Evolutionary conservation across 208 protist genomes (phyloP).

Genomic region (Trypanosoma platydactyli): DNA sequence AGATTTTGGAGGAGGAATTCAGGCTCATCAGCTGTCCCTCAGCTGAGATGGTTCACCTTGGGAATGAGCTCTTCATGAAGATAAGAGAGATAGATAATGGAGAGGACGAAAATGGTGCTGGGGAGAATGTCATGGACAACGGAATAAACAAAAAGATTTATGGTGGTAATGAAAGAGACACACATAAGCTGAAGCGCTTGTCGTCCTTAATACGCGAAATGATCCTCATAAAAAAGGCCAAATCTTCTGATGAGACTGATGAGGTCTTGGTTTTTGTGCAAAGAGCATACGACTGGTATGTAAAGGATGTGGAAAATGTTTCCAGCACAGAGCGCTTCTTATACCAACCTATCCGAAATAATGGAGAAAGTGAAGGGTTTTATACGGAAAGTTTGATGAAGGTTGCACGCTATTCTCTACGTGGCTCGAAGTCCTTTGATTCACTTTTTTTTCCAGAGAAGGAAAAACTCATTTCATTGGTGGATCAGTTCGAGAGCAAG

Average conservation of each 20-base stretch:
- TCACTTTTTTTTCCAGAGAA: slow-evolving; percentile 91
- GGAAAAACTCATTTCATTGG: slow-evolving; percentile 65
- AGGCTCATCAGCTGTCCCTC: slow-evolving; percentile 23
- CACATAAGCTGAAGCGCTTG: background rate
- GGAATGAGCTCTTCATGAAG: slow-evolving; percentile 13
- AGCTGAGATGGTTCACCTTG: slow-evolving; percentile 16
- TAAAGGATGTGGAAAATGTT: slow-evolving; percentile 28
- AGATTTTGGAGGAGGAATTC: slow-evolving; percentile 25
- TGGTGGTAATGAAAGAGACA: background rate
- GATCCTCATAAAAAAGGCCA: slow-evolving; percentile 4
- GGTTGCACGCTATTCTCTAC: slow-evolving; percentile 74
- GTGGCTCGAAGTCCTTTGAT: slow-evolving; percentile 82
- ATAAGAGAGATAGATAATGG: slow-evolving; percentile 5
- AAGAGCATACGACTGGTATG: slow-evolving; percentile 53
- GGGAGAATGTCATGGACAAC: background rate
- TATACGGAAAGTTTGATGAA: slow-evolving; percentile 22
- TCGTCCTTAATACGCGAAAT: slow-evolving; percentile 18
- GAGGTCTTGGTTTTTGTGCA: slow-evolving; percentile 28
- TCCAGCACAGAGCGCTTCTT: slow-evolving; percentile 53
- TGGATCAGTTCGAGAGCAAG: slow-evolving; percentile 78
- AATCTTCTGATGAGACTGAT: slow-evolving; percentile 15
- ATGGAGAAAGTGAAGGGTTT: background rate
- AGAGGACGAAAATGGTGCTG: background rate
- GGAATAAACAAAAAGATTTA: background rate
- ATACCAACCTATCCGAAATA: slow-evolving; percentile 49